A percentile compares a stretch with the other conserved stretches of the same genome.
phyloP scores from a whole-genome alignment of 2,329 filamentous ascomycete species.

The Diplodia intermedia region DNA sequence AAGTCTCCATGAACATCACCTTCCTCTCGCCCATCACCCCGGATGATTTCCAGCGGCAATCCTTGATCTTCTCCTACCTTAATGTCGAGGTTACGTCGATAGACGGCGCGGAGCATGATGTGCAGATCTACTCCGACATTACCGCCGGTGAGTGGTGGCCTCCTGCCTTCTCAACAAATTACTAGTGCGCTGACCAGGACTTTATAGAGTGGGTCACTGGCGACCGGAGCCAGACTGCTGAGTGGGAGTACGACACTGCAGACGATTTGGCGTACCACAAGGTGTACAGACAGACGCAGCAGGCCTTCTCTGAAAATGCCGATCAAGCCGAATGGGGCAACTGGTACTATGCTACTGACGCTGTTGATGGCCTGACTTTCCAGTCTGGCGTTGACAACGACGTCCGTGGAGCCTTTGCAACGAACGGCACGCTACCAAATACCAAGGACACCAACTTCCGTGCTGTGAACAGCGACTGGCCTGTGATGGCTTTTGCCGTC shows the following conservation, averaged over 20 bases:
- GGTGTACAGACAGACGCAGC: constrained; percentile 56
- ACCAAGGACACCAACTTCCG: constrained; percentile 59
- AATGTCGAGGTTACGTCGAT: constrained; percentile 67
- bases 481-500: constrained; percentile 61
- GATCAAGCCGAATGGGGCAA: constrained; percentile 62
- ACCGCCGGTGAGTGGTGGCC: constrained; percentile 64
- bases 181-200: not conserved
- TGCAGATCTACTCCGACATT: constrained; percentile 76
- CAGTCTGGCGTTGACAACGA: constrained; percentile 55
- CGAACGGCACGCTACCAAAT: constrained; percentile 54
- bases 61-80: constrained; percentile 74
- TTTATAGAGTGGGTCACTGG: constrained; percentile 73
- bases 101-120: constrained; percentile 67
- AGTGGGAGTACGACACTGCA: constrained; percentile 65
- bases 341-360: constrained; percentile 61
- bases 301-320: constrained; percentile 55
- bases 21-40: constrained; percentile 76
- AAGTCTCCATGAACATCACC: constrained; percentile 69
- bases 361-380: constrained; percentile 50
- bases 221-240: constrained; percentile 60
- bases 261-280: constrained; percentile 66
- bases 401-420: constrained; percentile 57
- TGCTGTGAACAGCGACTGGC: constrained; percentile 57
- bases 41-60: constrained; percentile 70
- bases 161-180: constrained; percentile 5